Evolutionary conservation across 75 land plant genomes (phyloP), one percentile per base, ranked within the genome.

Genomic region (Selaginella tamariscina): DNA sequence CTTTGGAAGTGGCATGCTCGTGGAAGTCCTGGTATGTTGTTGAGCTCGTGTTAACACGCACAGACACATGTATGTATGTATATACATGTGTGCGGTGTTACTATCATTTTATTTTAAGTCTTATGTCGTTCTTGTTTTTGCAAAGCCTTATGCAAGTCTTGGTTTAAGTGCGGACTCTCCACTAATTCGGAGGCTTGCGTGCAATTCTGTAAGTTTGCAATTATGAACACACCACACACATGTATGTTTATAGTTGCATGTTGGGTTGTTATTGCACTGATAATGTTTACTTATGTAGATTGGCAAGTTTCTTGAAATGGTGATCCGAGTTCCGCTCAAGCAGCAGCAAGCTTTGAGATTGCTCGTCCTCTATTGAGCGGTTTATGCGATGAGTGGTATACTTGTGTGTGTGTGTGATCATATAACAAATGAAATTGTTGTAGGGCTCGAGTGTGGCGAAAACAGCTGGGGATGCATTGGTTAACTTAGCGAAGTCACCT

Each of bases 391-490:
- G 62, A 59, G 62, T 23, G 21, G 11, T n/a, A 23, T 59, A 27
- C 62, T 2, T 26, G 8, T 23, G 8, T n/a, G 8, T 2, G 23
- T 26, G 8, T n/a, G 8, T 2, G 23, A 2, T 21, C 5, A 23
- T 8, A 27, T 8, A 23, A 8, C 26, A n/a, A 59, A 23, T 21
- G 2, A 8, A 27, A 59, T 59, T 8, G 62, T 59, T 59, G 5
- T 21, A 23, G 2, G 72, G 84, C 69, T 83, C 81, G 65, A 67
- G 56, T 54, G 80, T 82, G 59, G 77, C 84, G 32, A 27, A 78
- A 65, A 78, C 87, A 54, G 63, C 87, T 56, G 64, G 68, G 66
- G 79, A 86, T 65, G 83, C 88, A 54, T 73, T 86, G n/a, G 70
- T 59, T 33, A 33, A 30, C 54, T 70, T 86, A 28, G 86, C 87